A percentile compares a stretch with the other conserved stretches of the same genome.
Evolutionary conservation across 192 early-diverging fungal species (phyloP).

Genomic region (Funneliformis mosseae): DNA sequence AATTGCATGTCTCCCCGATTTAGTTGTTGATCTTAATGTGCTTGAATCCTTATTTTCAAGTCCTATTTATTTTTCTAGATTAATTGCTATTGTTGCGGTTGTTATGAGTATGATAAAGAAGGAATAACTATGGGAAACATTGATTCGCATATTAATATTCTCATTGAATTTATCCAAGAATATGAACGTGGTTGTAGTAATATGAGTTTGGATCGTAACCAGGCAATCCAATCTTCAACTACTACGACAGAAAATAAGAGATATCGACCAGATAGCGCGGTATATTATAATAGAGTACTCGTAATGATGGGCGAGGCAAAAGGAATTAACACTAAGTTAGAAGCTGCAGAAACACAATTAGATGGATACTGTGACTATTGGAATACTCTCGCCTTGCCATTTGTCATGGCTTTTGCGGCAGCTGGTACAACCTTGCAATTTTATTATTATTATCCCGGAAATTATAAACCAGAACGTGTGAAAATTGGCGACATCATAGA

Average conservation of each 20-base stretch:
- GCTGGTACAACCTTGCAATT: not conserved
- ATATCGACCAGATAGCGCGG: not conserved
- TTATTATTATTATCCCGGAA: not conserved
- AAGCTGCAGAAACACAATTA: not conserved
- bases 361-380: not conserved
- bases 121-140: too few relatives aligned
- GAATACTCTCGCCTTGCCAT: not conserved
- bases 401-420: slow-evolving; percentile 2
- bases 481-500: not conserved
- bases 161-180: too few relatives aligned
- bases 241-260: not conserved
- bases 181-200: not conserved
- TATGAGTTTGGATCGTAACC: not conserved
- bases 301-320: slow-evolving; percentile 19
- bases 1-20: not conserved
- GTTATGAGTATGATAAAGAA: too few relatives aligned
- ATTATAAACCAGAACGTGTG: not conserved
- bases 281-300: not conserved
- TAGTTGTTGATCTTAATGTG: not conserved
- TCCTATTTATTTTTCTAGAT: not conserved
- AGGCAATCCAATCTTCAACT: not conserved
- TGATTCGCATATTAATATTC: too few relatives aligned
- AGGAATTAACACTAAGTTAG: not conserved
- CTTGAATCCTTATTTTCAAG: not conserved
- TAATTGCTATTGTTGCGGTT: too few relatives aligned